Percentiles rank a stretch among this genome's conserved stretches.
These are phyloP conservation scores for Colletotrichum incanum DNA, from an alignment of 2,329 filamentous ascomycete species.

Conservation along the genomic window DNA sequence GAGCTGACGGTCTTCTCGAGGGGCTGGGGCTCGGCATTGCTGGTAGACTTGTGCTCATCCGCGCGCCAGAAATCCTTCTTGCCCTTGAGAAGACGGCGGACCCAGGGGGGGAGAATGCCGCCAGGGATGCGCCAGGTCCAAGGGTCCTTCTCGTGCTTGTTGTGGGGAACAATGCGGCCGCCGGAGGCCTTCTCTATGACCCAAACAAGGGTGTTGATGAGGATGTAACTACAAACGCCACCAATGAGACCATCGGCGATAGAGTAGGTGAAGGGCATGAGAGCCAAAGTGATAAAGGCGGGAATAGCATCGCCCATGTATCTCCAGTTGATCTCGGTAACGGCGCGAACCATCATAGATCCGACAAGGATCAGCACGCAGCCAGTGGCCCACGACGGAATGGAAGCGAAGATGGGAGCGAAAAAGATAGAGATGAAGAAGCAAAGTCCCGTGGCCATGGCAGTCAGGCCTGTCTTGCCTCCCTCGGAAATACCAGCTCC, in stretches of 20 bases:
- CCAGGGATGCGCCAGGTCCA: conserved; percentile 87
- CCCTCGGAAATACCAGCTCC: conserved; percentile 92
- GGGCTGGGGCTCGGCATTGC: conserved; percentile 40
- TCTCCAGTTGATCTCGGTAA: conserved; percentile 89
- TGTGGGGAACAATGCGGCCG: conserved; percentile 80
- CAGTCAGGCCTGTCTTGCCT: conserved; percentile 87
- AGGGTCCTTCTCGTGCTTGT: conserved; percentile 82
- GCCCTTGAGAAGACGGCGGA: conserved; percentile 73
- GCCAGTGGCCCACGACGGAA: conserved; percentile 90
- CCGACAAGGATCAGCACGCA: conserved; percentile 91
- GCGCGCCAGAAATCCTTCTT: conserved; percentile 82
- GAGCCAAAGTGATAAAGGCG: conserved; percentile 85
- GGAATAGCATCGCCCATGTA: conserved; percentile 89
- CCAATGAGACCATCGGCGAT: conserved; percentile 90
- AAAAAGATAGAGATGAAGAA: conserved; percentile 94
- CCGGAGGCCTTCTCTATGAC: conserved; percentile 76
- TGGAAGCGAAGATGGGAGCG: conserved; percentile 90
- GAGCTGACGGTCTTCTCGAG: conserved; percentile 46
- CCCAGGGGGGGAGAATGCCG: conserved; percentile 82
- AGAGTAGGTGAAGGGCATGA: conserved; percentile 93
- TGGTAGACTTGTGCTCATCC: conserved; percentile 48
- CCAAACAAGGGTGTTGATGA: conserved; percentile 82
- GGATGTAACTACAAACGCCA: conserved; percentile 82
- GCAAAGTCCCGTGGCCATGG: conserved; percentile 83
- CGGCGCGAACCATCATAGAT: conserved; percentile 86